Percentiles rank a stretch among this genome's conserved stretches.
These are phyloP conservation scores for Rhynchosporium agropyri DNA, from an alignment of 2,329 filamentous ascomycete genomes.

Conservation along the genomic window DNA sequence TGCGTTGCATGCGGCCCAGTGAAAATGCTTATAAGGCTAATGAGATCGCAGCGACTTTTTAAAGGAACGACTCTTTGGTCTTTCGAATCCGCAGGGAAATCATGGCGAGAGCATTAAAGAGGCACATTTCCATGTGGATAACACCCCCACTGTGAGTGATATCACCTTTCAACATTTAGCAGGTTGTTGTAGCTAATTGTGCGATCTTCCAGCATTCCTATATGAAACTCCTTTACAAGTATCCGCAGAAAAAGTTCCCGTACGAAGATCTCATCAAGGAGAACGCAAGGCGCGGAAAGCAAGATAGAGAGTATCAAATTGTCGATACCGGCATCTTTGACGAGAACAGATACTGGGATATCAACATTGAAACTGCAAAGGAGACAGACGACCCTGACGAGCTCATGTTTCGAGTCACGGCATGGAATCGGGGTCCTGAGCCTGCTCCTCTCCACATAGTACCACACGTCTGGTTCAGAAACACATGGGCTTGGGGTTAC, in stretches of 20 bases:
- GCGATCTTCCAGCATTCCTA: conserved; percentile 74
- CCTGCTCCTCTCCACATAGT: conserved; percentile 90
- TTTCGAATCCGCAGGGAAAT: conserved; percentile 95
- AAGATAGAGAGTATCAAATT: conserved; percentile 88
- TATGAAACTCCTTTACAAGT: conserved; percentile 99
- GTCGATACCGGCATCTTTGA: conserved; percentile 87
- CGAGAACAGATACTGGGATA: conserved; percentile 93
- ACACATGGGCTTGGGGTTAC: conserved; percentile 94
- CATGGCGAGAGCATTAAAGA: conserved; percentile 98
- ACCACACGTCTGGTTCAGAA: conserved; percentile 95
- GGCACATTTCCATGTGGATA: conserved; percentile 94
- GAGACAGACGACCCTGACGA: conserved; percentile 91
- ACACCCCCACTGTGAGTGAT: conserved; percentile 64
- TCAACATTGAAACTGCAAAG: conserved; percentile 95
- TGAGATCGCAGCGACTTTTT: conserved; percentile 72
- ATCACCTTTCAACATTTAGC: neutral
- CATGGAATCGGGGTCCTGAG: conserved; percentile 92
- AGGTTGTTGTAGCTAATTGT: conserved; percentile 18
- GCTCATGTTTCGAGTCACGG: conserved; percentile 89
- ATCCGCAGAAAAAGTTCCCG: conserved; percentile 87
- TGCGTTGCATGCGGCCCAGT: conserved; percentile 47
- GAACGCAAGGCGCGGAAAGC: conserved; percentile 74
- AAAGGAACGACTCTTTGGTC: conserved; percentile 91
- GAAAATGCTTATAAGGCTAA: conserved; percentile 26
- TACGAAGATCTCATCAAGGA: conserved; percentile 86